Evolutionary conservation across 495 filamentous ascomycete species (phyloP), one percentile per base, ranked within the genome.

Genomic region (Penicillium soppii): DNA sequence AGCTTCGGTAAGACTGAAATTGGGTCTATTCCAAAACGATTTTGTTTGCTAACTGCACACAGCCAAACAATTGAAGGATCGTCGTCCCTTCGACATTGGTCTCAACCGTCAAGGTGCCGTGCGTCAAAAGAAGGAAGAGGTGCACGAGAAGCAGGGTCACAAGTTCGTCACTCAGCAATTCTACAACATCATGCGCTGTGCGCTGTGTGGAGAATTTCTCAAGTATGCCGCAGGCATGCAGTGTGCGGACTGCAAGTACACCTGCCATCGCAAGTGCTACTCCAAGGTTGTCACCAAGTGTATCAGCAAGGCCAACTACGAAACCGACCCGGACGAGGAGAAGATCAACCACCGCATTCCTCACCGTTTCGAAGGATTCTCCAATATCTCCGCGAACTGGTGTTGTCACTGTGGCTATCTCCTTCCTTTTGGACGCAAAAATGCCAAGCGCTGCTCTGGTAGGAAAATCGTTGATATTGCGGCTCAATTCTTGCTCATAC

Each of bases 161-260:
- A 97, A 97, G 73, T 99, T 99, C 59, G 84, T 97, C 40, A 84
- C 88, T 57, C 91, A 95, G 70, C 92, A 96, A 68, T 99, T 97
- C 74, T 99, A 97, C 85, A 97, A 97, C 76, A 96, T 99, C 68
- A 99, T 99, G 94, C 94, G 95, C 58, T 99, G 94, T 74, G 95
- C 94, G 26, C 83, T 97, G 17, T 99, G 94, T 70, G 95, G 92
- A 47, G 95, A 97, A 50, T 96, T 97, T 61, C 85, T 99, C 72
- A 97, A 97, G 65, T 97, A 97, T 71, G 92, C 92, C 25, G 88
- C 94, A 13, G 95, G 94, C 38, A 97, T 97, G 92, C 94, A 99
- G 74, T 99, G 94, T 67, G 87, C 92, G 52, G 94, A 99, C 72
- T 99, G 94, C 90, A 97, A 97, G 71, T 97, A 96, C 64, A 97